Evolutionary conservation across 495 filamentous ascomycete genomes (phyloP).

Genomic region (Aspergillus nidulans): DNA sequence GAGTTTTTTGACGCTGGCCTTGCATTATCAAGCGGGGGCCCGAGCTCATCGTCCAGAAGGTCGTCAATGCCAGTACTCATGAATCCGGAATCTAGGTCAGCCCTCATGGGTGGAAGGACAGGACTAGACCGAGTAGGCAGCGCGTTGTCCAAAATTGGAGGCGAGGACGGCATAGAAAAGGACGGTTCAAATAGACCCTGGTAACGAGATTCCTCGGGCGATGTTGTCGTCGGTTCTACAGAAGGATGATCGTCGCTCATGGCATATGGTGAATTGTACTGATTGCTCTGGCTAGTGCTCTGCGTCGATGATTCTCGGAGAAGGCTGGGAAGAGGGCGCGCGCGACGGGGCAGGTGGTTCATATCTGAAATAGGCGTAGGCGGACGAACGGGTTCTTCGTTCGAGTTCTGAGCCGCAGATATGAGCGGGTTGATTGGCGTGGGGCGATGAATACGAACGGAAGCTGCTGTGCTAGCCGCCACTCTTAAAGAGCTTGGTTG

Average conservation of each 20-base stretch:
- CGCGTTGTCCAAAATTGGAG: conserved; percentile 60
- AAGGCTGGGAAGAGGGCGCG: conserved; percentile 31
- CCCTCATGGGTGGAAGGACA: conserved; percentile 58
- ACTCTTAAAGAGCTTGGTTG: conserved; percentile 79
- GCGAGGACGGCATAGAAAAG: conserved; percentile 70
- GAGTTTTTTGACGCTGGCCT: conserved; percentile 32
- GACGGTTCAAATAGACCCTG: conserved; percentile 46
- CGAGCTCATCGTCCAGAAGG: conserved; percentile 47
- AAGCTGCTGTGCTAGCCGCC: conserved; percentile 80
- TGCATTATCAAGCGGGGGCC: conserved; percentile 32
- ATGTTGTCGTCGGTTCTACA: conserved; percentile 31
- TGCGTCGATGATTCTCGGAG: conserved; percentile 42
- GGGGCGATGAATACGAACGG: conserved; percentile 79
- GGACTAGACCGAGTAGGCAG: conserved; percentile 66
- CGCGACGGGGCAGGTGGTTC: conserved; percentile 30
- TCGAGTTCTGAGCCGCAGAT: conserved; percentile 42
- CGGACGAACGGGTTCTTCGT: conserved; percentile 74
- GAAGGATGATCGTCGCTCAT: conserved; percentile 34
- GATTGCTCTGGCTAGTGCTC: conserved; percentile 30
- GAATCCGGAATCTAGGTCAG: conserved; percentile 68
- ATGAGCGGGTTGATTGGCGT: conserved; percentile 55
- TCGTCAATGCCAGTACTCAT: conserved; percentile 73
- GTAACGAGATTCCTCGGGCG: conserved; percentile 45
- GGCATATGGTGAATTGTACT: conserved; percentile 47
- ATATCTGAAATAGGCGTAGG: conserved; percentile 71